Percentiles rank a stretch among this genome's conserved stretches.
These are phyloP conservation scores for Rubia yunnanensis DNA, from an alignment of 257 asterid species.

Conservation along the genomic window DNA sequence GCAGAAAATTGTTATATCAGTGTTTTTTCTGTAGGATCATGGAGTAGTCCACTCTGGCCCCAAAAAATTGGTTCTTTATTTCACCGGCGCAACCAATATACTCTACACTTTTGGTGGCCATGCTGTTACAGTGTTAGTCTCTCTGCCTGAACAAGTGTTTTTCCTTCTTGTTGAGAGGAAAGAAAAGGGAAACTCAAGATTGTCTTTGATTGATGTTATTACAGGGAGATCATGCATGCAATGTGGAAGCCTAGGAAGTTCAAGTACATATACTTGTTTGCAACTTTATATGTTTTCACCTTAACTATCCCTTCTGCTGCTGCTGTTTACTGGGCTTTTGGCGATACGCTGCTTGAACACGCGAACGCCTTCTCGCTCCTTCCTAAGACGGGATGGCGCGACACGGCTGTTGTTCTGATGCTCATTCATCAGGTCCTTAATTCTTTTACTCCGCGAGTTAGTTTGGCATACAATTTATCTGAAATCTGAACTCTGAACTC, in stretches of 20 bases:
- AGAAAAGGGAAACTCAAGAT: neutral
- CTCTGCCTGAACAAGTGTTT: neutral
- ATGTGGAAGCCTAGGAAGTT: conserved; percentile 92
- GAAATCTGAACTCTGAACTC: neutral
- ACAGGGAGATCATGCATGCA: conserved; percentile 89
- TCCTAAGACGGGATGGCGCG: conserved; percentile 51
- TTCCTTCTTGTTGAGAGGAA: neutral
- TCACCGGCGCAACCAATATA: conserved; percentile 89
- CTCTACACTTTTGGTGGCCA: conserved; percentile 90
- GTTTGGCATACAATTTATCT: neutral
- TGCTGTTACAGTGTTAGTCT: conserved; percentile 82
- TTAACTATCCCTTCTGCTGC: conserved; percentile 72
- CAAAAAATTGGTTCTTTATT: conserved; percentile 52
- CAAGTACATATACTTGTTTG: conserved; percentile 63
- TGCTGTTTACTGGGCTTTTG: conserved; percentile 81
- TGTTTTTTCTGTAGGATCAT: conserved; percentile 29
- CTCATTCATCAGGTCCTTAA: conserved; percentile 70
- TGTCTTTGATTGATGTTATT: conserved; percentile 1
- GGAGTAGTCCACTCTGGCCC: conserved; percentile 68
- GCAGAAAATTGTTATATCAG: neutral
- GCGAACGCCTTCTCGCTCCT: conserved; percentile 79
- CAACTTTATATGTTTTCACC: conserved; percentile 76
- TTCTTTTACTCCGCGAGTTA: neutral
- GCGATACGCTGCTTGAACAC: conserved; percentile 64
- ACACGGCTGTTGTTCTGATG: conserved; percentile 80